Base-by-base conservation (phyloP, 1,284 basidiomycete genomes). In the Gomphus bonarii region DNA sequence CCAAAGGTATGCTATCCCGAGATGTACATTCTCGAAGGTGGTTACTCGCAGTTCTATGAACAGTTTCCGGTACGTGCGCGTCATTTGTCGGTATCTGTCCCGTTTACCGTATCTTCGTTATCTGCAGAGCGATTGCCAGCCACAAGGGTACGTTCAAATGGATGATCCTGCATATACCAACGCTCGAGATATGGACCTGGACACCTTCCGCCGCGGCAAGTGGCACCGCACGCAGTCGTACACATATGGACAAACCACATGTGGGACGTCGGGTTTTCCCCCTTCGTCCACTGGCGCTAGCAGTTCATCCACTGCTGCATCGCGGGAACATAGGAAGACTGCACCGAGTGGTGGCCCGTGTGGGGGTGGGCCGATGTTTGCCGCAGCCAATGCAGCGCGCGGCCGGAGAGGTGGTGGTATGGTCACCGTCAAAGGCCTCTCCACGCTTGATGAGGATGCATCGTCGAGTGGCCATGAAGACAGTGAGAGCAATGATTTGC, bases 1-100 rank as follows among this genome's bases (percentile, higher is more conserved):
- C 95, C 95, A 6, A 89, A 82, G 66, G 86, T 98, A 57, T 90
- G 93, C 72, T 99, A 94, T 67, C 95, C 95, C 0, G 95, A 99
- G 71, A 80, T 99, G 5, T 99, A 99, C 75, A 83, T 99, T 62
- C 80, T 99, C 7, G 90, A 97, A 70, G 97, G 97, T 48, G 95
- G 95, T 7, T 99, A 97, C 71, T 91, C 83, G 64, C 80, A 82
- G 54, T 99, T 95, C 72, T 97, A 80, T 75, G 80, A 83, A 64
- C 70, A 73, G 42, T 85, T 79, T 59, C 74, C 80, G 1, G 65
- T 71, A 49, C 28, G 70, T 67, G 9, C 18, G 33, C 11, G 1
- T 22, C n/a, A 31, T 30, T 30, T 22, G 14, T 8, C 6, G 9
- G 49, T n/a, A 25, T 42, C 31, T 18, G 20, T 9, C 25, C 8